These are phyloP conservation scores for Entomortierella beljakovae DNA, from an alignment of 192 early-diverging fungal genomes.

Conservation along the genomic window DNA sequence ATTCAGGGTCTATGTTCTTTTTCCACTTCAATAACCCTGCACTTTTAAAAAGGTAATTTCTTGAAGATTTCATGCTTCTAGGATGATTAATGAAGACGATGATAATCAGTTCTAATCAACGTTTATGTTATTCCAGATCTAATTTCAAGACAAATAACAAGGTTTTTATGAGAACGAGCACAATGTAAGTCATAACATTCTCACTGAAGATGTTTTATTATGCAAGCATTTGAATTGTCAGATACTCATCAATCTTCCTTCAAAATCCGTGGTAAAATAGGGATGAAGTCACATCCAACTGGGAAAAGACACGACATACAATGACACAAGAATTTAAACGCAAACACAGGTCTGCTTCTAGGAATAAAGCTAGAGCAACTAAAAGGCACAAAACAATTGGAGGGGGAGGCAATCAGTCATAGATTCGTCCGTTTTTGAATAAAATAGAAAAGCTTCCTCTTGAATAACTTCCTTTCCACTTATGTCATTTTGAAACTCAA, in stretches of 20 bases:
- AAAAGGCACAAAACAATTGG: conserved; percentile 28
- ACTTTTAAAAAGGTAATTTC: conserved; percentile 47
- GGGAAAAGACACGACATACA: conserved; percentile 65
- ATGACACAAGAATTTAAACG: conserved; percentile 74
- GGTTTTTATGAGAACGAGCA: conserved; percentile 57
- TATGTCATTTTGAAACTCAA: too few species aligned
- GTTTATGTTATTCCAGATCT: conserved; percentile 8
- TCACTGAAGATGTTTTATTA: too few species aligned
- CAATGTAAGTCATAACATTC: conserved; percentile 46
- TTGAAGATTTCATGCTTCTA: not conserved
- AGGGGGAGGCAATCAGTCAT: conserved; percentile 7
- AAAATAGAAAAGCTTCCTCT: too few species aligned
- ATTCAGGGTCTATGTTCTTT: conserved; percentile 56
- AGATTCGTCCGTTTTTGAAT: too few species aligned
- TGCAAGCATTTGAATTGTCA: not conserved
- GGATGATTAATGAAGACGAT: too few species aligned
- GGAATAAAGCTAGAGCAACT: conserved; percentile 50
- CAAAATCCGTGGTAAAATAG: conserved; percentile 29
- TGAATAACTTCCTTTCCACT: too few species aligned
- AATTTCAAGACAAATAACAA: conserved; percentile 55
- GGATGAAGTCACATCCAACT: conserved; percentile 65
- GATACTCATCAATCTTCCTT: not conserved
- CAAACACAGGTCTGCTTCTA: conserved; percentile 68
- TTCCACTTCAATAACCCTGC: conserved; percentile 56
- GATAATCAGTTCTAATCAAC: not conserved